Percentiles rank a stretch among this genome's conserved stretches.
Evolutionary conservation across 176 grass and related monocot species (phyloP).

Genomic region (Rhipidocladum racemiflorum): DNA sequence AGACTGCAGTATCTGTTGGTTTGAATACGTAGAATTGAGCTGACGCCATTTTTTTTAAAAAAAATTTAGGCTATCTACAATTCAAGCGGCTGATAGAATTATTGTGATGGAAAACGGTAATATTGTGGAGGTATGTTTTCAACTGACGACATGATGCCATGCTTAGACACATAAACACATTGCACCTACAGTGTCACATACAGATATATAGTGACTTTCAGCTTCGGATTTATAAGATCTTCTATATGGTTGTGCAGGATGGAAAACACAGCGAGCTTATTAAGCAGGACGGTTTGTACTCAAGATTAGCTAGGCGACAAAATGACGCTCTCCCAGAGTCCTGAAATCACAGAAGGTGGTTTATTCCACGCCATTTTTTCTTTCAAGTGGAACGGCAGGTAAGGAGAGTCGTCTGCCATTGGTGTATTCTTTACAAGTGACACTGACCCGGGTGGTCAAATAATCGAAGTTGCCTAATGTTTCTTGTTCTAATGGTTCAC

Average conservation of each 20-base stretch:
- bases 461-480: background rate
- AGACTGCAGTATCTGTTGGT: slow-evolving; percentile 7
- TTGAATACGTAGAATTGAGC: slow-evolving; percentile 10
- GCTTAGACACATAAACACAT: background rate
- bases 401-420: background rate
- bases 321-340: slow-evolving; percentile 55
- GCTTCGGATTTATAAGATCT: background rate
- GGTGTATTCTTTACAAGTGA: slow-evolving; percentile 34
- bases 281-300: slow-evolving; percentile 78
- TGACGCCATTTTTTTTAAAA: background rate
- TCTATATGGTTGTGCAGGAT: slow-evolving; percentile 48
- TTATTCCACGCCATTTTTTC: slow-evolving; percentile 24
- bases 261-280: slow-evolving; percentile 79
- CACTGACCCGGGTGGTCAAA: background rate
- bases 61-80: slow-evolving; percentile 88
- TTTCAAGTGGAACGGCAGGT: slow-evolving; percentile 14
- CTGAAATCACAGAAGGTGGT: slow-evolving; percentile 30
- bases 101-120: slow-evolving; percentile 88
- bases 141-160: background rate
- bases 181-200: background rate
- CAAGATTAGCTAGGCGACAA: slow-evolving; percentile 78
- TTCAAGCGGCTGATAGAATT: slow-evolving; percentile 89
- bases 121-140: slow-evolving; percentile 76
- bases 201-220: background rate
- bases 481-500: background rate